These are phyloP conservation scores for Cercospora brassicicola DNA, from an alignment of 2,329 filamentous ascomycete species.

Conservation along the genomic window DNA sequence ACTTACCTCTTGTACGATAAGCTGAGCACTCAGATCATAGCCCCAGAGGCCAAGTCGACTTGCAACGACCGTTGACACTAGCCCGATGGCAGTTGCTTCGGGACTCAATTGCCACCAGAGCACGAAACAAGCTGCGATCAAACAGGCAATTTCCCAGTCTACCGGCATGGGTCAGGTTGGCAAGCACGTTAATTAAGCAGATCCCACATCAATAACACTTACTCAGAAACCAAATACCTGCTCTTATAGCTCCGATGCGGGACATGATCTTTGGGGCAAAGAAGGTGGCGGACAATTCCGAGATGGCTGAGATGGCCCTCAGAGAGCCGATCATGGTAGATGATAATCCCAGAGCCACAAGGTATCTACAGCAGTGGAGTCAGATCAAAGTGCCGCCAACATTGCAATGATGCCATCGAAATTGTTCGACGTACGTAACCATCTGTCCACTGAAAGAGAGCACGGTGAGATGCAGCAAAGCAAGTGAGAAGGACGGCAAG, in stretches of 20 bases:
- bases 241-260: constrained; percentile 55
- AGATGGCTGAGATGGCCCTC: constrained; percentile 54
- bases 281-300: constrained; percentile 64
- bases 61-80: constrained; percentile 44
- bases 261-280: constrained; percentile 58
- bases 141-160: constrained; percentile 62
- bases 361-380: constrained; percentile 22
- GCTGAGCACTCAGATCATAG: constrained; percentile 50
- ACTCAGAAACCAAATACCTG: constrained; percentile 67
- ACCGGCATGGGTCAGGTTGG: no score
- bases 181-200: background rate
- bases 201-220: background rate
- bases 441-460: constrained; percentile 62
- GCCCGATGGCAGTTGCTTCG: constrained; percentile 26
- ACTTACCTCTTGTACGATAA: constrained; percentile 47
- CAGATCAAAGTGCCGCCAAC: background rate
- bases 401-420: background rate
- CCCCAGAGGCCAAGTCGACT: constrained; percentile 51
- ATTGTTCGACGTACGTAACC: constrained; percentile 54
- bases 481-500: constrained; percentile 60
- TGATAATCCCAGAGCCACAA: constrained; percentile 56
- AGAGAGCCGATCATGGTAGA: constrained; percentile 56
- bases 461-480: constrained; percentile 63
- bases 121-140: constrained; percentile 45
- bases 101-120: constrained; percentile 33